Evolutionary conservation across 257 asterid genomes (phyloP).

Genomic region (Nicotiana paniculata): DNA sequence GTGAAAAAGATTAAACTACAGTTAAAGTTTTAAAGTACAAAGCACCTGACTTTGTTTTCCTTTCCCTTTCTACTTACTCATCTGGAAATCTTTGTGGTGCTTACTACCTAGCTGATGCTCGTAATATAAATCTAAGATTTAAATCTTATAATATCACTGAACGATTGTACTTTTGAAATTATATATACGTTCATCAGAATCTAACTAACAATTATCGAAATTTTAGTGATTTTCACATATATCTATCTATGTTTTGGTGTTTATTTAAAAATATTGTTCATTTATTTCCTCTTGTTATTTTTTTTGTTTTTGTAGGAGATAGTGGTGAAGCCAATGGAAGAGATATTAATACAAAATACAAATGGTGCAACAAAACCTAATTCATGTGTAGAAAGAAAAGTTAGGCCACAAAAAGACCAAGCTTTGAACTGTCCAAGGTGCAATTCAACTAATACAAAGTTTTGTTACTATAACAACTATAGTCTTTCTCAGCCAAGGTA

Average conservation of each 20-base stretch:
- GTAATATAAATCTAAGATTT: too few species aligned
- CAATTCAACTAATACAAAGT: constrained; percentile 75
- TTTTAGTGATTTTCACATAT: too few species aligned
- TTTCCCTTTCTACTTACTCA: background rate
- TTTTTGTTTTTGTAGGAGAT: constrained; percentile 29
- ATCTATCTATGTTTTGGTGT: too few species aligned
- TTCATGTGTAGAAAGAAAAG: constrained; percentile 46
- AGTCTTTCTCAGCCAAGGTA: constrained; percentile 73
- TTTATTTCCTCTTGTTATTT: too few species aligned
- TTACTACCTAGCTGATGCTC: background rate
- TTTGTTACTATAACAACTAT: constrained; percentile 85
- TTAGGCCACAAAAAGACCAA: constrained; percentile 59
- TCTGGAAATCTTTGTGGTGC: background rate
- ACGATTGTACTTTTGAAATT: too few species aligned
- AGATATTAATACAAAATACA: constrained; percentile 19
- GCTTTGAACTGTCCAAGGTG: constrained; percentile 75
- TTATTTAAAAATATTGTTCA: too few species aligned
- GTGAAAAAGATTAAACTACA: constrained; percentile 16
- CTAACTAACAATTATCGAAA: too few species aligned
- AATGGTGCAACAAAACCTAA: constrained; percentile 19
- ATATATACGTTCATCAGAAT: too few species aligned
- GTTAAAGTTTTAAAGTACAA: constrained; percentile 16
- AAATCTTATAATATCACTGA: too few species aligned
- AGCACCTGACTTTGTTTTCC: constrained; percentile 18
- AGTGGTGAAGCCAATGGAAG: constrained; percentile 63